Evolutionary conservation across 805 yeast species (phyloP).

Genomic region (Yarrowia yakushimensis): DNA sequence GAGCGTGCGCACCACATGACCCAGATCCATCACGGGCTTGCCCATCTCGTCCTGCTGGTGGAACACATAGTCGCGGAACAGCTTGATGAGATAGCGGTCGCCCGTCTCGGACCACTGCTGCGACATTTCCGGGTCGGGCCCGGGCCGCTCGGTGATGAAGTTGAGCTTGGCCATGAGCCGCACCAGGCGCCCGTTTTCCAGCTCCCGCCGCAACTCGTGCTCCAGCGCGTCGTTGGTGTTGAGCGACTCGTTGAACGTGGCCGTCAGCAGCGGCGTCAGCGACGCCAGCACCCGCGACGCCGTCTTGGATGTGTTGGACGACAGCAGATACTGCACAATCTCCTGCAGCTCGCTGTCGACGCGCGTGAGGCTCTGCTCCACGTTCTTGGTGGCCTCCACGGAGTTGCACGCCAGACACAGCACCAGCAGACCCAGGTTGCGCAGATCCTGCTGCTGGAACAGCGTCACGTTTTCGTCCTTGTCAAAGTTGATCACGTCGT

Average conservation of each 20-base stretch:
- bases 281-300: slow-evolving; percentile 26
- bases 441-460: slow-evolving; percentile 55
- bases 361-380: slow-evolving; percentile 25
- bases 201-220: slow-evolving; percentile 54
- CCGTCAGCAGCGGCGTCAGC: slow-evolving; percentile 26
- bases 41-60: slow-evolving; percentile 79
- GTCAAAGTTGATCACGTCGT: slow-evolving; percentile 55
- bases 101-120: slow-evolving; percentile 70
- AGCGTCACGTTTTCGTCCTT: slow-evolving; percentile 31
- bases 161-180: slow-evolving; percentile 78
- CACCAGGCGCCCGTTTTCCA: slow-evolving; percentile 85
- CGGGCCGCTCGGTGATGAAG: slow-evolving; percentile 62
- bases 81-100: slow-evolving; percentile 62
- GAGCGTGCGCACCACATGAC: slow-evolving; percentile 71
- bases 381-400: slow-evolving; percentile 22
- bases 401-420: slow-evolving; percentile 47
- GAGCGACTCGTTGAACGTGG: slow-evolving; percentile 26
- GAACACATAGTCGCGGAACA: slow-evolving; percentile 82
- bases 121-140: slow-evolving; percentile 26
- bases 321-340: slow-evolving; percentile 31
- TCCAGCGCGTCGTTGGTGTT: slow-evolving; percentile 35
- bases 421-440: slow-evolving; percentile 56
- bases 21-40: slow-evolving; percentile 72
- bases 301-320: slow-evolving; percentile 12
- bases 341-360: slow-evolving; percentile 27